These are phyloP conservation scores for Vaccinium darrowii DNA, from an alignment of 148 eudicot species.

Conservation along the genomic window DNA sequence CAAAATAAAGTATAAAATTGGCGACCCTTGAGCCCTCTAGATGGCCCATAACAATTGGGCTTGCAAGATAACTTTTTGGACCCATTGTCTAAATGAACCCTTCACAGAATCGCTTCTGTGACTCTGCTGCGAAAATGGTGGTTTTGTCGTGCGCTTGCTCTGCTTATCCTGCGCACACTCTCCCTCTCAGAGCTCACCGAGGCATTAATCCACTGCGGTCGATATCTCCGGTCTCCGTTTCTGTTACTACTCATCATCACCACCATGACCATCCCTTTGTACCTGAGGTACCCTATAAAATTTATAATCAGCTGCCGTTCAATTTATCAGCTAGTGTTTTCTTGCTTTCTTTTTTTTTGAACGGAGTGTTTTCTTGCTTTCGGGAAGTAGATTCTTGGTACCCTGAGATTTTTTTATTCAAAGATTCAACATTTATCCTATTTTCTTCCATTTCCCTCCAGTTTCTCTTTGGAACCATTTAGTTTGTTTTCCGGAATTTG, in stretches of 20 bases:
- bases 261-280: slow-evolving; percentile 45
- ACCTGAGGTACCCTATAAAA: slow-evolving; percentile 48
- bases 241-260: slow-evolving; percentile 5
- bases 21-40: neutral
- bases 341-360: no score
- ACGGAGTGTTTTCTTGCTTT: neutral
- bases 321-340: neutral
- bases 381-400: neutral
- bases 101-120: neutral
- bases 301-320: neutral
- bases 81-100: neutral
- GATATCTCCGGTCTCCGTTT: slow-evolving; percentile 23
- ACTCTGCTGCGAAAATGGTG: slow-evolving; percentile 20
- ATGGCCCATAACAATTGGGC: neutral
- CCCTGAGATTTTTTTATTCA: no score
- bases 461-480: neutral
- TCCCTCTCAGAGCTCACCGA: slow-evolving; percentile 13
- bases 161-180: slow-evolving; percentile 29
- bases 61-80: neutral
- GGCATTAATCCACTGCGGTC: slow-evolving; percentile 26
- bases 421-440: neutral
- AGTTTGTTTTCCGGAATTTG: no score
- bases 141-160: slow-evolving; percentile 30
- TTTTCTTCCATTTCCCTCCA: neutral
- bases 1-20: no score